phyloP scores from a whole-genome alignment of 108 stramenopile genomes.

The Asterionellopsis glacialis region DNA sequence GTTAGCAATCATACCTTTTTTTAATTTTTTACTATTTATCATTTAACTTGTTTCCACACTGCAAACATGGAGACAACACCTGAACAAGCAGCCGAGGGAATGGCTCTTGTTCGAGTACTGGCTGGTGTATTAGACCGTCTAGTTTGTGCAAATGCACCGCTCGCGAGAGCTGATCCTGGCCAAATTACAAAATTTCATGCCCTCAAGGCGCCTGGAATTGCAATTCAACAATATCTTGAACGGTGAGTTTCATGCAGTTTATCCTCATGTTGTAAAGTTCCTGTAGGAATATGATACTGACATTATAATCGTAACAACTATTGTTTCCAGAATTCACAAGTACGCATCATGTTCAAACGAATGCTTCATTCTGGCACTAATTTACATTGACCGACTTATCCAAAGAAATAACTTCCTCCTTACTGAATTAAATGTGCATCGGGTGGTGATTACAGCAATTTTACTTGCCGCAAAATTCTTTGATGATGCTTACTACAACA shows the following conservation, averaged over 20 bases:
- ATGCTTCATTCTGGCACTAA: constrained; percentile 95
- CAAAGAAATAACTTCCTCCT: constrained; percentile 90
- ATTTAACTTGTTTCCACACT: too few relatives aligned
- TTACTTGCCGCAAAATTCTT: constrained; percentile 98
- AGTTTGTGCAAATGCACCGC: constrained; percentile 52
- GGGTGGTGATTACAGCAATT: constrained; percentile 92
- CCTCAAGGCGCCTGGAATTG: constrained; percentile 88
- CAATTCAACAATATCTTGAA: constrained; percentile 89
- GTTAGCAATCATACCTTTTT: too few relatives aligned
- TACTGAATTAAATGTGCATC: constrained; percentile 95
- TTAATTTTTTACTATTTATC: too few relatives aligned
- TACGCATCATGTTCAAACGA: constrained; percentile 95
- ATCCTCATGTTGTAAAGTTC: background rate
- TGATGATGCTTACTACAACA: constrained; percentile 99
- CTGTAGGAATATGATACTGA: background rate
- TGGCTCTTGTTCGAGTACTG: constrained; percentile 65
- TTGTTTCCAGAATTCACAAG: constrained; percentile 76
- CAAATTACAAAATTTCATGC: constrained; percentile 96
- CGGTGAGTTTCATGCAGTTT: constrained; percentile 44
- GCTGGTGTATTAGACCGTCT: constrained; percentile 83
- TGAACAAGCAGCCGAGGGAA: constrained; percentile 65
- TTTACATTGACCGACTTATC: constrained; percentile 98
- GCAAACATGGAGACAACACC: constrained; percentile 65
- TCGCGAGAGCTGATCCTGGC: constrained; percentile 57
- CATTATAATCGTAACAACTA: constrained; percentile 4